Conservation (phyloP, 768 basidiomycete species). For the Kwoniella europaea region DNA sequence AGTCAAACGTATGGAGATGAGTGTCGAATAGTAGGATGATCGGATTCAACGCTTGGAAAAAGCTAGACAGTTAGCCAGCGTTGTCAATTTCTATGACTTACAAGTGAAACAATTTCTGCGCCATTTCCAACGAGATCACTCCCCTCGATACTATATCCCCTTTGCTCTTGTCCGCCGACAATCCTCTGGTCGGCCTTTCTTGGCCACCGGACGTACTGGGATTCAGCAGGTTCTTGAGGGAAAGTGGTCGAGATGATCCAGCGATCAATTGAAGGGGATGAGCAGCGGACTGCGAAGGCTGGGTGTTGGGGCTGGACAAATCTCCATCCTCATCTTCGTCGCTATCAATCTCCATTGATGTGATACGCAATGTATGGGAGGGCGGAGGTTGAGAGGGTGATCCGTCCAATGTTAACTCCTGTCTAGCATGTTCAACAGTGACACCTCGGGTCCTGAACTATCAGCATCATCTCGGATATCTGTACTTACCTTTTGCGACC, state of each 20-base stretch:
- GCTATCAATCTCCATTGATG: not conserved
- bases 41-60: constrained; percentile 83
- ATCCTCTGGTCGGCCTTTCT: too few species aligned
- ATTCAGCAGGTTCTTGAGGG: constrained; percentile 21
- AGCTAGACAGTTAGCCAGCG: constrained; percentile 38
- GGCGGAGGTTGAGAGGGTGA: not conserved
- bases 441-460: not conserved
- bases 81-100: not conserved
- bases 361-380: not conserved
- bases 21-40: constrained; percentile 90
- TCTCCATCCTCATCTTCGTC: constrained; percentile 12
- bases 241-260: constrained; percentile 15
- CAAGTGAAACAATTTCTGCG: constrained; percentile 21
- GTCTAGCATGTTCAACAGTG: too few species aligned
- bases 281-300: constrained; percentile 1
- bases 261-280: constrained; percentile 21
- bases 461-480: not conserved
- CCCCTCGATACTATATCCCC: constrained; percentile 20
- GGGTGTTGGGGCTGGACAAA: not conserved
- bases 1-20: constrained; percentile 75
- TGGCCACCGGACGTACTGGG: not conserved
- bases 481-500: constrained; percentile 25
- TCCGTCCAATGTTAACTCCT: too few species aligned
- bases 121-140: constrained; percentile 17
- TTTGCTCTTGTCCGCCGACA: not conserved